phyloP scores from a whole-genome alignment of 768 basidiomycete genomes.

The Hypholoma sublateritium region DNA sequence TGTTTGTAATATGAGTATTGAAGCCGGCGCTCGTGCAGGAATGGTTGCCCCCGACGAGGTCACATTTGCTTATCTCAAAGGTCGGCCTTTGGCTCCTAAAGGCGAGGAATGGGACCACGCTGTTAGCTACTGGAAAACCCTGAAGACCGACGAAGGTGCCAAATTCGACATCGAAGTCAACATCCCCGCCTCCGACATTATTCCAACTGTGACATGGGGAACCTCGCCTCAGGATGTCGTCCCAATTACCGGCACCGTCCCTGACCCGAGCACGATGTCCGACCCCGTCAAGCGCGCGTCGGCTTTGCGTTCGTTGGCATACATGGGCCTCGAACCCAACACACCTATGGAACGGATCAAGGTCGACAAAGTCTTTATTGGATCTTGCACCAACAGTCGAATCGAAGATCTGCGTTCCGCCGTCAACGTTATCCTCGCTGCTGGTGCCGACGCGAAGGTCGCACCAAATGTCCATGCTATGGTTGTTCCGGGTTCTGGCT shows the following conservation, averaged over 20 bases:
- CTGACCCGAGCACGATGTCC: constrained; percentile 66
- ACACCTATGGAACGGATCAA: constrained; percentile 76
- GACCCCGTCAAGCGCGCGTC: constrained; percentile 68
- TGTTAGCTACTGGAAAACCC: constrained; percentile 81
- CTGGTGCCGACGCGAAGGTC: constrained; percentile 72
- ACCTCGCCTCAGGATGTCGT: constrained; percentile 90
- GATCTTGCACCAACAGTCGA: constrained; percentile 93
- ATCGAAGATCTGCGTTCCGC: constrained; percentile 92
- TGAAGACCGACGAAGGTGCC: constrained; percentile 79
- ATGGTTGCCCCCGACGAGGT: constrained; percentile 91
- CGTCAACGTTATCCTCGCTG: constrained; percentile 72
- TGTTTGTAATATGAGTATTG: constrained; percentile 94
- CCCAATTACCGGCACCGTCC: constrained; percentile 78
- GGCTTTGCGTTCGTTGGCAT: constrained; percentile 73
- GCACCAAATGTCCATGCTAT: constrained; percentile 77
- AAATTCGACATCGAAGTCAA: constrained; percentile 82
- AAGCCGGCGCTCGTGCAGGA: constrained; percentile 89
- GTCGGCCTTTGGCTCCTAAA: constrained; percentile 80
- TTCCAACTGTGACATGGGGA: constrained; percentile 92
- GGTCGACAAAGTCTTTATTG: constrained; percentile 90
- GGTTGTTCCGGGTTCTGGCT: constrained; percentile 89
- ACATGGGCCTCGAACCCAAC: constrained; percentile 85
- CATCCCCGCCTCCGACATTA: constrained; percentile 81
- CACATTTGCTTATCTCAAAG: constrained; percentile 81
- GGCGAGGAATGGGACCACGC: constrained; percentile 85